Percentiles rank a stretch among this genome's conserved stretches.
Evolutionary conservation across 768 basidiomycete species (phyloP).

Genomic region (Lyophyllum shimeji): DNA sequence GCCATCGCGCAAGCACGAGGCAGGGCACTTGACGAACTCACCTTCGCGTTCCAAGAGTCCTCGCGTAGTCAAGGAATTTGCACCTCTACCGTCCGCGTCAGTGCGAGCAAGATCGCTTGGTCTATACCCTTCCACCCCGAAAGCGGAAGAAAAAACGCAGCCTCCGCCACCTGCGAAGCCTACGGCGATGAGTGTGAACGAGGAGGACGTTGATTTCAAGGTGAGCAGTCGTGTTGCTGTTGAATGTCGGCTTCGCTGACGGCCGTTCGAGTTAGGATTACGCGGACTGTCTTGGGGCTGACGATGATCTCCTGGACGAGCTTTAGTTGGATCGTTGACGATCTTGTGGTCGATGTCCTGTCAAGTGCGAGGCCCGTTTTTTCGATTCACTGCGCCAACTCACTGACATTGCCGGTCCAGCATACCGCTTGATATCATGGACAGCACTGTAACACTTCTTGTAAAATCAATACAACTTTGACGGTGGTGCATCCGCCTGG

Average conservation of each 20-base stretch:
- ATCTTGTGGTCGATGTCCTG: too few relatives aligned
- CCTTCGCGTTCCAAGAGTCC: slow-evolving; percentile 12
- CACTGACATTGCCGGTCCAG: too few relatives aligned
- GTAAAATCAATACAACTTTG: not conserved
- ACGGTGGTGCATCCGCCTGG: too few relatives aligned
- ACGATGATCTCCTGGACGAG: slow-evolving; percentile 7
- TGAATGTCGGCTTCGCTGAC: not conserved
- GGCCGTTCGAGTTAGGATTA: slow-evolving; percentile 10
- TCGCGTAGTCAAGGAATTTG: not conserved
- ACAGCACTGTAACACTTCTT: not conserved
- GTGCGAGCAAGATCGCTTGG: not conserved
- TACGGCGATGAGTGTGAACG: slow-evolving; percentile 11
- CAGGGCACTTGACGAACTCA: slow-evolving; percentile 5
- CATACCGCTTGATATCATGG: too few relatives aligned
- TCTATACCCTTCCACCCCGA: not conserved
- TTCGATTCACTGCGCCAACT: too few relatives aligned
- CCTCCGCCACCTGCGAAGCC: not conserved
- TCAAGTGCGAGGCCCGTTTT: too few relatives aligned
- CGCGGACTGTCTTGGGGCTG: slow-evolving; percentile 12
- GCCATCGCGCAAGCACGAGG: slow-evolving; percentile 7
- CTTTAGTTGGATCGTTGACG: not conserved
- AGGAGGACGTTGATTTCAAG: slow-evolving; percentile 13
- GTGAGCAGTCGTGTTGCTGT: slow-evolving; percentile 9
- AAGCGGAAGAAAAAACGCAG: not conserved
- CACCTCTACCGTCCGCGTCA: not conserved